Conservation (phyloP, 2,329 filamentous ascomycete genomes). For the Phialocephala subalpina region DNA sequence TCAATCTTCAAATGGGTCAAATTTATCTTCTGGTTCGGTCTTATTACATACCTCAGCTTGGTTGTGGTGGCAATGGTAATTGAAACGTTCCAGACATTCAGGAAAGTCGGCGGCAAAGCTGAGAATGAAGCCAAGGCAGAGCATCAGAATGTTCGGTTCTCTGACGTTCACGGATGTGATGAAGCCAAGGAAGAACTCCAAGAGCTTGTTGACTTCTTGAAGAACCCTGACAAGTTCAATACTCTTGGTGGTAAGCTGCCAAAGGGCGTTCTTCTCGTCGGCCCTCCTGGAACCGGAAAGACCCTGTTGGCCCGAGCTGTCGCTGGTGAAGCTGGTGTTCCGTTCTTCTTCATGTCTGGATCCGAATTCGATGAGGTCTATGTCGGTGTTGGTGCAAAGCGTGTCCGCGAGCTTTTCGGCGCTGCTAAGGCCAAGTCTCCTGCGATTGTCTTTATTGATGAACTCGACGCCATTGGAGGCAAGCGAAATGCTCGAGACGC, state of each 20-base stretch:
- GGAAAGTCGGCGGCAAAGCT: constrained; percentile 75
- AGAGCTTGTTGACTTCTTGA: constrained; percentile 95
- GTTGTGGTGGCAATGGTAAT: constrained; percentile 83
- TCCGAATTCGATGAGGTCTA: constrained; percentile 99
- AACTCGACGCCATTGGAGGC: constrained; percentile 92
- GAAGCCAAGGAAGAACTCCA: constrained; percentile 98
- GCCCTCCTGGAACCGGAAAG: constrained; percentile 96
- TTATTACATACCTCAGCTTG: constrained; percentile 81
- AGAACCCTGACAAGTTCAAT: constrained; percentile 92
- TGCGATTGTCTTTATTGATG: constrained; percentile 94
- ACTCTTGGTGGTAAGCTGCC: constrained; percentile 95
- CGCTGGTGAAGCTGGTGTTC: constrained; percentile 94
- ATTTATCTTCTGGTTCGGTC: constrained; percentile 80
- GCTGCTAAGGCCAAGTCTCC: constrained; percentile 87
- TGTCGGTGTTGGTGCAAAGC: constrained; percentile 95
- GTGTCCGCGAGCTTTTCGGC: constrained; percentile 90
- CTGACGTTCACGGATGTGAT: constrained; percentile 95
- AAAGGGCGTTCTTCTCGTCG: constrained; percentile 94
- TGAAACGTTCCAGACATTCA: constrained; percentile 80
- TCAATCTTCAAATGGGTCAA: constrained; percentile 91
- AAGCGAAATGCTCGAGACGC: constrained; percentile 93
- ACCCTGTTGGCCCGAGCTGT: constrained; percentile 95
- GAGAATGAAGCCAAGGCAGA: constrained; percentile 90
- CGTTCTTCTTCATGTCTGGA: constrained; percentile 99
- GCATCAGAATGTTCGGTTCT: constrained; percentile 89